Evolutionary conservation across 2,329 filamentous ascomycete species (phyloP), one percentile per base, ranked within the genome.

Genomic region (Alternaria alternata): DNA sequence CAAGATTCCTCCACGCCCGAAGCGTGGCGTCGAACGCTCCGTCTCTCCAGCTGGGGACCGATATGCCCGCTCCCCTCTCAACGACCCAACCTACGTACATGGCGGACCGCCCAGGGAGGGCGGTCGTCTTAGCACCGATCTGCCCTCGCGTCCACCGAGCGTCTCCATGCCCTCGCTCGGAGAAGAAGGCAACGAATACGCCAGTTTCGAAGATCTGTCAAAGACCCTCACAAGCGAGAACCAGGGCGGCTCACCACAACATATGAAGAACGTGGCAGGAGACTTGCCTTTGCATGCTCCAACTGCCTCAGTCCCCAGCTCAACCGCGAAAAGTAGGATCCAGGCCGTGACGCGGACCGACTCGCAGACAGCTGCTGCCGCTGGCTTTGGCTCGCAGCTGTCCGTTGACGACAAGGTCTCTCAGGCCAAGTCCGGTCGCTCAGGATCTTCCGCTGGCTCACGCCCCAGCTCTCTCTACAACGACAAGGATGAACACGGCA

Each of bases 141-240:
- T 84, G 64, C 75, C 83, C 28, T 80, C 83, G 18, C 90, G 92
- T 51, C 88, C 91, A 36, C 87, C 88, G 49, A 96, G 92, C 74
- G 92, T 97, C 57, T 87, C 87, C 34, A 86, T 97, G 75, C 94
- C 94, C 16, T 91, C 91, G 1, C 85, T 97, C 56, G 94, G 94
- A 59, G 89, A 97, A 75, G 94, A 97, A 81, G 94, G 94, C 64
- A 88, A 85, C 68, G 94, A 97, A 81, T 97, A 97, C 80, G 92
- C 88, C 53, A 90, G 87, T 71, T 81, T 88, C 68, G 80, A 85
- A 16, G 75, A 78, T 51, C 67, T 78, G 36, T 74, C 71, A 47
- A 74, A 71, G 57, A 75, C 75, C 3, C 70, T 73, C 63, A 69
- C 73, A 4, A 66, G 67, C 26, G 77, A 73, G 57, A 74, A 57